Base-by-base conservation (phyloP, 75 land plant species). In the Picea glauca region DNA sequence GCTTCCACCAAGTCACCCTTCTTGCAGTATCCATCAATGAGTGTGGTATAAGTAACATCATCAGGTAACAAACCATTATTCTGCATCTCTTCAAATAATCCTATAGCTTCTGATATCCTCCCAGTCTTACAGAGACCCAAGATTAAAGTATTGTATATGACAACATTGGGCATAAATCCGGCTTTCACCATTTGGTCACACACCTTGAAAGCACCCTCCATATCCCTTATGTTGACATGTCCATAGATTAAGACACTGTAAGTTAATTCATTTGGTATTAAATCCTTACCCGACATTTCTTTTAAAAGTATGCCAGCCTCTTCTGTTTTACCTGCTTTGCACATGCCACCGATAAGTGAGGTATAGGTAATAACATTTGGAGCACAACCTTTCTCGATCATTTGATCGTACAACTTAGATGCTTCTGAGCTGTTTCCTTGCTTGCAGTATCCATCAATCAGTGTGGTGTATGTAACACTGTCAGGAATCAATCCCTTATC, bases 101-200 rank as follows among this genome's bases (percentile, higher is more conserved):
- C 67, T 14, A 58, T 58, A 46, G 93, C 91, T 73, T 85, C 84
- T 57, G 77, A 21, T 64, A 82, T 65, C 62, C 64, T 85, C 0
- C 91, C 95, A n/a, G 82, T 17, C 72, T 79, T 87, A 76, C 89
- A 88, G 70, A 87, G 87, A 20, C 92, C 90, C 21, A 67, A 74
- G 13, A 96, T 90, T 17, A 96, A 76, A 14, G 91, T 89, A 81
- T 96, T 96, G 78, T 90, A 94, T 17, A 92, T 87, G 33, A 92
- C 84, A 30, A 89, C 87, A 79, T 86, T 96, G 7, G 94, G 91
- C 75, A 85, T 78, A 66, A 80, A 65, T 57, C 86, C 88, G 3
- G 77, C 23, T 60, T 82, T 78, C 40, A 88, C 81, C 93, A 96
- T 89, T 23, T 79, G 46, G 32, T 83, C 74, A 60, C 90, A 92